phyloP scores from a whole-genome alignment of 257 asterid genomes.

The Phtheirospermum japonicum region DNA sequence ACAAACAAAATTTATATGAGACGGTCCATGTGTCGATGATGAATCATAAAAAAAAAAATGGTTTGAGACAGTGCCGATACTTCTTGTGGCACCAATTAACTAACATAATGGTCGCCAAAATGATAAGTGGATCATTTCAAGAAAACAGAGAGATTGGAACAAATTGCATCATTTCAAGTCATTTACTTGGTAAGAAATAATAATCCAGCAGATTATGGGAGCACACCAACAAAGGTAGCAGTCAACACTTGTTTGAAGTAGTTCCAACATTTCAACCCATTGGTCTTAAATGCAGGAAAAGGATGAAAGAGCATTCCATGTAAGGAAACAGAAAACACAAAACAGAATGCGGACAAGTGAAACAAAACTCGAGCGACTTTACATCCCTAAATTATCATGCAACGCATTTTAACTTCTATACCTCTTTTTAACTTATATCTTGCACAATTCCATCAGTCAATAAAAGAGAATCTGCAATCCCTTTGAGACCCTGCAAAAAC shows the following conservation, averaged over 20 bases:
- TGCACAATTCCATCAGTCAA: slow-evolving; percentile 40
- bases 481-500: slow-evolving; percentile 66
- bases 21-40: no score
- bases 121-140: no score
- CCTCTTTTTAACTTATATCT: slow-evolving; percentile 41
- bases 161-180: background rate
- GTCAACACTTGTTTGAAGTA: slow-evolving; percentile 41
- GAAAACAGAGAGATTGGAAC: background rate
- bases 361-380: background rate
- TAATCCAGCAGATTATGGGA: slow-evolving; percentile 24
- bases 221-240: background rate
- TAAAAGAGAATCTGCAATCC: slow-evolving; percentile 39
- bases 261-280: slow-evolving; percentile 40
- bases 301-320: background rate
- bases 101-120: no score
- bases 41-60: no score
- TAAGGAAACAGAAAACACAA: background rate
- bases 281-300: background rate
- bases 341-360: background rate
- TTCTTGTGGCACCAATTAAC: no score
- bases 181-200: slow-evolving; percentile 3
- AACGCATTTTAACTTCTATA: slow-evolving; percentile 17
- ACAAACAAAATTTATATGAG: no score
- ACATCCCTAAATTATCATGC: background rate
- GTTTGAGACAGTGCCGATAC: no score